Base-by-base conservation (phyloP, 2,329 filamentous ascomycete genomes). In the Penicillium sp. region DNA sequence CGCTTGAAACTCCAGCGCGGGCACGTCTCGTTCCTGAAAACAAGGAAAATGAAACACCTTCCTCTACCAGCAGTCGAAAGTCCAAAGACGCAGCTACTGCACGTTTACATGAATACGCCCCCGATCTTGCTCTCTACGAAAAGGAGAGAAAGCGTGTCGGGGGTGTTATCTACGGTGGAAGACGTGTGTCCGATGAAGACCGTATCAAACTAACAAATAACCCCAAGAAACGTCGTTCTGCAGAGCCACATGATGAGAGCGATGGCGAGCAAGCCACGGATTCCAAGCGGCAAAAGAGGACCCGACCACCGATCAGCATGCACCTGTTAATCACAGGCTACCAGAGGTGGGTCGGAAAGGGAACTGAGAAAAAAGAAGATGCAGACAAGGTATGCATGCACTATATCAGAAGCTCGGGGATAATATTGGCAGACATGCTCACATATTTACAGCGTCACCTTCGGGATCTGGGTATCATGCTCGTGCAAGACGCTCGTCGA, bases 121-220 rank as follows among this genome's bases (percentile, higher is more conserved):
- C 88, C 0, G 94, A 99, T 68, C 92, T 97, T 67, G 88, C 88
- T 2, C 78, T 95, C 28, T 99, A 94, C 67, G 89, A 97, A 68
- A 96, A 94, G 70, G 94, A 99, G 75, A 91, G 85, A 78, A 97
- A 96, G 77, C 86, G 94, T 18, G 83, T 83, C 42, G 86, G 86
- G 13, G 86, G 86, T 36, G 83, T 88, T 3, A 76, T 84, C 10
- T 83, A 87, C 60, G 85, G 85, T 24, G 81, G 83, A 13, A 71
- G 80, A 61, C 74, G 77, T 23, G 77, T 74, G 61, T 78, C 65
- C 18, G 76, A 74, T 47, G 72, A 75, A 33, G 74, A 76, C 43
- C 65, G 74, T 42, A 52, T 68, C 13, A 46, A 66, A 29, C 7
- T 45, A 13, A 7, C 24, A 4, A 61, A 67, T 33, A 67, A 67